Evolutionary conservation across 176 grass and related monocot species (phyloP), one percentile per base, ranked within the genome.

Genomic region (Avena atlantica): DNA sequence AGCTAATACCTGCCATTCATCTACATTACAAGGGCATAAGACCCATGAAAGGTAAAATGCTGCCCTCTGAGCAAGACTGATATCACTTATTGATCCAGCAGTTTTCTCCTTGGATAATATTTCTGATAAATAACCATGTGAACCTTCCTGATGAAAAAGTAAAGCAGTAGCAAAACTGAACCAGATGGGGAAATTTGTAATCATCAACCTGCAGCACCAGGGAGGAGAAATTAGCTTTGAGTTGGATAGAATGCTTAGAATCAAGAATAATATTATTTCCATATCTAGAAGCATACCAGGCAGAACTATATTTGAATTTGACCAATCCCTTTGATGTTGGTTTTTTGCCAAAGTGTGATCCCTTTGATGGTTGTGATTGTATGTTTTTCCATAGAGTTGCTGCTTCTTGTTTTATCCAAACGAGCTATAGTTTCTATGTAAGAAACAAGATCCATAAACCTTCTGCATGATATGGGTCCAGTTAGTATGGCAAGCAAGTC

Each of bases 21-120:
- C 89, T 60, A 71, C 85, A 87, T 82, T 73, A 29, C 71, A 78
- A 48, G 93, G 93, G 62, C 82, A 81, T 80, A 95, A 80, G 21
- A 91, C 84, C 89, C 93, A 98, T 14, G 96, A 87, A 85, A 98
- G 82, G 60, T 92, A 98, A 63, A 89, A 88, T 69, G 88, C 80
- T 53, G 91, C 93, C 29, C 77, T 82, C 67, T 89, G 79, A 87
- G 80, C 69, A 72, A 98, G 85, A 79, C 60, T 87, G 31, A 76
- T 19, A 78, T 87, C 77, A 68, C 42, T 88, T 83, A 92, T 67
- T 71, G 85, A 82, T 84, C 93, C 88, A 69, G 69, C 56, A 86
- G 24, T 78, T 85, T 89, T 84, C 74, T 87, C 88, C 42, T n/a
- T 67, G 76, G 66, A 77, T 91, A 95, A 52, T 45, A 59, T 51